Base-by-base conservation (phyloP, 2,329 filamentous ascomycete genomes). In the Arthrinium phaeospermum region DNA sequence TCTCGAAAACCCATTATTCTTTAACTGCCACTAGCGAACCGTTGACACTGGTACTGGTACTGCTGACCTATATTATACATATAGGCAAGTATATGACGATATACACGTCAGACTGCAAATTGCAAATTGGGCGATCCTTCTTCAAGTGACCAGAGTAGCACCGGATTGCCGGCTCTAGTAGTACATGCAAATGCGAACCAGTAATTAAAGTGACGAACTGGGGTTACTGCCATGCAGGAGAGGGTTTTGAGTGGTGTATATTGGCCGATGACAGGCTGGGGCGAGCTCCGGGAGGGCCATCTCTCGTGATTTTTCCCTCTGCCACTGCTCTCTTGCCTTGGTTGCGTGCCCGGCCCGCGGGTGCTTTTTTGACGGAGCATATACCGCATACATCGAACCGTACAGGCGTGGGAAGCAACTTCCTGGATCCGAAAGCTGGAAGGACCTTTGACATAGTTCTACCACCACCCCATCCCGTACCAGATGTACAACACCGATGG, bases 1-100 rank as follows among this genome's bases (percentile, higher is more conserved):
- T 37, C 19, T 64, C 34, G 3, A 41, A 30, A 41, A 41, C 57
- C 57, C 57, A 64, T 64, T 41, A 41, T 64, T 64, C 57, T 64
- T 61, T 30, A 64, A 64, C 57, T 64, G 57, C 57, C 34, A 64
- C 34, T 64, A 64, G 57, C 41, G 4, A n/a, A 41, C 57, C 57
- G 57, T 64, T 64, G 57, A 10, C 5, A 41, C 37, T 41, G 37
- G 37, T 10, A 41, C 37, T 30, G 27, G 27, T 30, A 41, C 22
- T 22, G 57, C 10, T 61, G 14, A 41, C 1, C 37, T 37, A n/a
- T 64, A 41, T 64, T 16, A 64, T 64, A 64, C 8, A 64, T 64
- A 64, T 64, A 41, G 34, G 1, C 34, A n/a, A 64, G 30, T 64
- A 64, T 64, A 41, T 13, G 10, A 30, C 19, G 19, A 34, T 34